Evolutionary conservation across 305 asterid genomes (phyloP).

Genomic region (Andrographis paniculata): DNA sequence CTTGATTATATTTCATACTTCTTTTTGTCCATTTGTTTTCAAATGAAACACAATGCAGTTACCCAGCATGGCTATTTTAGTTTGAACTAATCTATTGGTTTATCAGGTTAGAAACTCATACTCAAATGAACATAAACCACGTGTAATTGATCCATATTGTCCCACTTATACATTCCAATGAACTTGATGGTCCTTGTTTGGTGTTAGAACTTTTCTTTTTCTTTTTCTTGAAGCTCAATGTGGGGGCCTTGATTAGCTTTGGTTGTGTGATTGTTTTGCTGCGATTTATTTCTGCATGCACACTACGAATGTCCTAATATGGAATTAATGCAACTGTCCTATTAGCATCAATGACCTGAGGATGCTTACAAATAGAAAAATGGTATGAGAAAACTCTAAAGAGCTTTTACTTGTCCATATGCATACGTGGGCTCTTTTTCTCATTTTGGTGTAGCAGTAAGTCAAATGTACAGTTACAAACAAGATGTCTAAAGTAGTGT

Average conservation of each 20-base stretch:
- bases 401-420: too few relatives aligned
- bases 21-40: background rate
- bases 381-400: too few relatives aligned
- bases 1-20: background rate
- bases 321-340: too few relatives aligned
- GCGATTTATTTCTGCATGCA: too few relatives aligned
- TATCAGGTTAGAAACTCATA: background rate
- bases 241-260: background rate
- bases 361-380: too few relatives aligned
- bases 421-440: too few relatives aligned
- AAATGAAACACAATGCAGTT: background rate
- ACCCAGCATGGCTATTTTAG: background rate
- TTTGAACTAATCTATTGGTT: background rate
- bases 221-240: background rate
- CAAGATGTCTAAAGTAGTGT: too few relatives aligned
- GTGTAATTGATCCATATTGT: background rate
- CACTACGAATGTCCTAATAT: too few relatives aligned
- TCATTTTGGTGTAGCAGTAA: too few relatives aligned
- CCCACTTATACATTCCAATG: background rate
- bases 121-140: background rate
- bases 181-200: background rate
- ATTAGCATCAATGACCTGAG: too few relatives aligned
- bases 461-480: too few relatives aligned
- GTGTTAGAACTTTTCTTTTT: background rate
- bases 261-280: too few relatives aligned